These are phyloP conservation scores for Mycena pura DNA, from an alignment of 768 basidiomycete genomes.

Conservation along the genomic window DNA sequence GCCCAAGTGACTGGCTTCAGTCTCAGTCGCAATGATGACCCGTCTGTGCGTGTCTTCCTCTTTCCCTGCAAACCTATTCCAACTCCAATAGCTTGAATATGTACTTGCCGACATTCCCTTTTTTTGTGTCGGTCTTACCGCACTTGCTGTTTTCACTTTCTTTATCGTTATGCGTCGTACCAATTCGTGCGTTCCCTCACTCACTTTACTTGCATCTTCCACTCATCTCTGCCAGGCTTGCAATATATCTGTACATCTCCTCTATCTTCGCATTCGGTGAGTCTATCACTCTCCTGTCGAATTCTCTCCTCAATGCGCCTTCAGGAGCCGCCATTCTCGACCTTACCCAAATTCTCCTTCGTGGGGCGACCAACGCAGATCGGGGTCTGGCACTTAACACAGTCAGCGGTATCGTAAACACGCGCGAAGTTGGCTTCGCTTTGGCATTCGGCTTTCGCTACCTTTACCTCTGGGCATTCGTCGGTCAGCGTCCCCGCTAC, in stretches of 20 bases:
- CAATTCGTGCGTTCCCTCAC: slow-evolving; percentile 50
- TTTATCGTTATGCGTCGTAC: slow-evolving; percentile 59
- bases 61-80: background rate
- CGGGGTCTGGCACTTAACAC: slow-evolving; percentile 32
- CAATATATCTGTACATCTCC: slow-evolving; percentile 61
- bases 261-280: slow-evolving; percentile 60
- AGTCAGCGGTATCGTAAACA: slow-evolving; percentile 48
- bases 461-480: slow-evolving; percentile 74
- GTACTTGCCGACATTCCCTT: slow-evolving; percentile 72
- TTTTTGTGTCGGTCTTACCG: slow-evolving; percentile 69
- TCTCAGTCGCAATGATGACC: slow-evolving; percentile 21
- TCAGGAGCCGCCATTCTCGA: slow-evolving; percentile 64
- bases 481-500: slow-evolving; percentile 60
- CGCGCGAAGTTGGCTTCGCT: slow-evolving; percentile 66
- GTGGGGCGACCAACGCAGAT: slow-evolving; percentile 37
- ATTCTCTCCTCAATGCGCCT: background rate
- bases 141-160: slow-evolving; percentile 65
- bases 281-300: background rate
- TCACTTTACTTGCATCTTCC: slow-evolving; percentile 3
- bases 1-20: slow-evolving; percentile 10
- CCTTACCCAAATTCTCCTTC: slow-evolving; percentile 57
- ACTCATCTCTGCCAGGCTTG: slow-evolving; percentile 40
- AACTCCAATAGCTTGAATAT: slow-evolving; percentile 53
- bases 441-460: slow-evolving; percentile 65
- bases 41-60: slow-evolving; percentile 19